Evolutionary conservation across 2,329 filamentous ascomycete genomes (phyloP).

Genomic region (Fusarium azukiicola): DNA sequence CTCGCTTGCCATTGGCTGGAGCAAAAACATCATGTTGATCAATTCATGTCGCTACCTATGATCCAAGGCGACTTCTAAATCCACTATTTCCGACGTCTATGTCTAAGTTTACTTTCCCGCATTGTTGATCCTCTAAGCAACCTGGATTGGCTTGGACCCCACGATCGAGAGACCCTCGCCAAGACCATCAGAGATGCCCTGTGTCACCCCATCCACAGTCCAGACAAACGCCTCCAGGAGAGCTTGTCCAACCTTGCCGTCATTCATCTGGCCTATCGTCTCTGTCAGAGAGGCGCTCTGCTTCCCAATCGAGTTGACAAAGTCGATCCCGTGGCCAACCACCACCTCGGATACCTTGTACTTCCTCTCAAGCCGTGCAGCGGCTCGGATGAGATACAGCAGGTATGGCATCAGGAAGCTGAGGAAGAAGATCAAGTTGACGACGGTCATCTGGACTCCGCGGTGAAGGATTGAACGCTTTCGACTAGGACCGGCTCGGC

Average conservation of each 20-base stretch:
- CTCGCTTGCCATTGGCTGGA: slow-evolving; percentile 2
- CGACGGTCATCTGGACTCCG: slow-evolving; percentile 75
- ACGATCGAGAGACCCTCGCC: slow-evolving; percentile 59
- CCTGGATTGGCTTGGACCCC: slow-evolving; percentile 38
- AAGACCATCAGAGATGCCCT: slow-evolving; percentile 84
- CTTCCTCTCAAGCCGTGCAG: slow-evolving; percentile 82
- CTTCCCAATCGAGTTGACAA: slow-evolving; percentile 75
- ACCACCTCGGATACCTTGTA: slow-evolving; percentile 86
- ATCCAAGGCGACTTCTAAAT: background rate
- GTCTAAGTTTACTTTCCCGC: slow-evolving; percentile 10
- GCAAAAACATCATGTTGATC: slow-evolving; percentile 3
- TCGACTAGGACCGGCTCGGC: slow-evolving; percentile 4
- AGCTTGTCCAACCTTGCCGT: slow-evolving; percentile 81
- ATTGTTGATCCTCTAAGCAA: slow-evolving; percentile 7
- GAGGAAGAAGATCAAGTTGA: slow-evolving; percentile 79
- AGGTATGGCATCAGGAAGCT: slow-evolving; percentile 82
- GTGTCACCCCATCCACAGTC: slow-evolving; percentile 82
- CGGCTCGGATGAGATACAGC: slow-evolving; percentile 72
- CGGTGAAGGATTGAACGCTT: slow-evolving; percentile 77
- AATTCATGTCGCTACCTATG: background rate
- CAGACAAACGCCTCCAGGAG: slow-evolving; percentile 78
- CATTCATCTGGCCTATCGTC: slow-evolving; percentile 79
- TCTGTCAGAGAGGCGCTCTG: slow-evolving; percentile 78
- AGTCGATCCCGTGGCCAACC: slow-evolving; percentile 82
- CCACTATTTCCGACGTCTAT: slow-evolving; percentile 25